phyloP scores from a whole-genome alignment of 805 yeast species.

The Trichomonascus vanleenenianus region DNA sequence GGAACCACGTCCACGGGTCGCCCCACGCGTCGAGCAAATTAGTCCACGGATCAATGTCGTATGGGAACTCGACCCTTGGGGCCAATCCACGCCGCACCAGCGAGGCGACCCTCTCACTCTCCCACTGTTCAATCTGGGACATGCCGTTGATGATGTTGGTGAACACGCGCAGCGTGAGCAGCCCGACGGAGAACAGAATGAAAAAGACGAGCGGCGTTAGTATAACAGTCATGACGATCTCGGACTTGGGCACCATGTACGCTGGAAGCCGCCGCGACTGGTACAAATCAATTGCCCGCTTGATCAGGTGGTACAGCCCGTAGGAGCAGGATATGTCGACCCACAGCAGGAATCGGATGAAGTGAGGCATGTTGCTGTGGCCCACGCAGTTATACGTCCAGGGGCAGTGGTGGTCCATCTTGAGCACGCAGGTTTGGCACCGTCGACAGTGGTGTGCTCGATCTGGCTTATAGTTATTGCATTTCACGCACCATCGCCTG shows the following conservation, averaged over 20 bases:
- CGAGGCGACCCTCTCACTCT: slow-evolving; percentile 67
- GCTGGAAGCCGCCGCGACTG: slow-evolving; percentile 34
- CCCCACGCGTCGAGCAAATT: slow-evolving; percentile 56
- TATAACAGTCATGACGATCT: slow-evolving; percentile 48
- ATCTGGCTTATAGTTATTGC: slow-evolving; percentile 68
- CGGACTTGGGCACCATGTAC: slow-evolving; percentile 44
- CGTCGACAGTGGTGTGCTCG: slow-evolving; percentile 80
- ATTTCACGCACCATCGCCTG: slow-evolving; percentile 67
- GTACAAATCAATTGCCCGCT: slow-evolving; percentile 37
- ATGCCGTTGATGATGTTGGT: slow-evolving; percentile 52
- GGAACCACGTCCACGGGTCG: slow-evolving; percentile 49
- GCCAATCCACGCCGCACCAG: slow-evolving; percentile 38
- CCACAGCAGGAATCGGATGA: slow-evolving; percentile 67
- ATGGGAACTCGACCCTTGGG: slow-evolving; percentile 56
- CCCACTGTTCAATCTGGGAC: slow-evolving; percentile 93
- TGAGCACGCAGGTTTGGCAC: slow-evolving; percentile 57
- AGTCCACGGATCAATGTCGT: slow-evolving; percentile 55
- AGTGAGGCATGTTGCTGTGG: slow-evolving; percentile 66
- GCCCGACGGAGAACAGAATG: slow-evolving; percentile 50
- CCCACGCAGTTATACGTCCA: slow-evolving; percentile 95
- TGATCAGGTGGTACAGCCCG: slow-evolving; percentile 36
- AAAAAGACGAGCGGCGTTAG: slow-evolving; percentile 49
- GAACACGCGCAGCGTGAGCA: slow-evolving; percentile 56
- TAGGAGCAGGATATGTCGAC: slow-evolving; percentile 32
- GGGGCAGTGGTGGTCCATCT: slow-evolving; percentile 93